Conservation (phyloP, 495 filamentous ascomycete genomes). For the Neurospora terricola region DNA sequence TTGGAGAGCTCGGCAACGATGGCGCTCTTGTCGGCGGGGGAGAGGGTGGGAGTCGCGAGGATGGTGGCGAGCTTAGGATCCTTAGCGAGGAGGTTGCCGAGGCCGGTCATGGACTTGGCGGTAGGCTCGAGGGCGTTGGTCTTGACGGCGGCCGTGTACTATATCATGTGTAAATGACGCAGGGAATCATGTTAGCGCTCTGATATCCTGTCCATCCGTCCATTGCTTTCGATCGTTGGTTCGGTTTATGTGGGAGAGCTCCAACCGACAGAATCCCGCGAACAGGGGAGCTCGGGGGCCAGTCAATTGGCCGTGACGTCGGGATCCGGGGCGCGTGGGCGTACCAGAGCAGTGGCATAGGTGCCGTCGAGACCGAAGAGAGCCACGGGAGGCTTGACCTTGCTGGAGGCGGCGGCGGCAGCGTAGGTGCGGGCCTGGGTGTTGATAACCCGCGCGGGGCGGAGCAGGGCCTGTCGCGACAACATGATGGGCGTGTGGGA, state of each 20-base stretch:
- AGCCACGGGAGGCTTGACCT: slow-evolving; percentile 74
- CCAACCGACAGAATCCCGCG: background rate
- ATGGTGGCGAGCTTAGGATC: slow-evolving; percentile 70
- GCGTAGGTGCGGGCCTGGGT: slow-evolving; percentile 60
- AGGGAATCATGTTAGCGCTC: slow-evolving; percentile 12
- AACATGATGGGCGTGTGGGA: slow-evolving; percentile 44
- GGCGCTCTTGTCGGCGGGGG: slow-evolving; percentile 63
- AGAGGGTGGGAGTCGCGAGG: slow-evolving; percentile 72
- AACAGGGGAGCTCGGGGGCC: background rate
- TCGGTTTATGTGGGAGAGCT: background rate
- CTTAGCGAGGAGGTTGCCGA: slow-evolving; percentile 62
- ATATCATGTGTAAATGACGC: slow-evolving; percentile 22
- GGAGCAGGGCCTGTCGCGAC: slow-evolving; percentile 50
- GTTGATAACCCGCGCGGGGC: slow-evolving; percentile 37
- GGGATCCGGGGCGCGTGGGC: slow-evolving; percentile 17
- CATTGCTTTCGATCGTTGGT: background rate
- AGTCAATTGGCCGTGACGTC: slow-evolving; percentile 11
- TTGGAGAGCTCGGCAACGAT: slow-evolving; percentile 80
- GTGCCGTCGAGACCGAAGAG: slow-evolving; percentile 95
- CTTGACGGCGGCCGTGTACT: slow-evolving; percentile 96
- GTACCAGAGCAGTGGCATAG: slow-evolving; percentile 95
- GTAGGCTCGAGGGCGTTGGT: slow-evolving; percentile 70
- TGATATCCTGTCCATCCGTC: background rate
- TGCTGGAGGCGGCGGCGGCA: slow-evolving; percentile 46
- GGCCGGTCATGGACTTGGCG: slow-evolving; percentile 60